Conservation (phyloP, 2,329 filamentous ascomycete species). For the Sporothrix luriei region DNA sequence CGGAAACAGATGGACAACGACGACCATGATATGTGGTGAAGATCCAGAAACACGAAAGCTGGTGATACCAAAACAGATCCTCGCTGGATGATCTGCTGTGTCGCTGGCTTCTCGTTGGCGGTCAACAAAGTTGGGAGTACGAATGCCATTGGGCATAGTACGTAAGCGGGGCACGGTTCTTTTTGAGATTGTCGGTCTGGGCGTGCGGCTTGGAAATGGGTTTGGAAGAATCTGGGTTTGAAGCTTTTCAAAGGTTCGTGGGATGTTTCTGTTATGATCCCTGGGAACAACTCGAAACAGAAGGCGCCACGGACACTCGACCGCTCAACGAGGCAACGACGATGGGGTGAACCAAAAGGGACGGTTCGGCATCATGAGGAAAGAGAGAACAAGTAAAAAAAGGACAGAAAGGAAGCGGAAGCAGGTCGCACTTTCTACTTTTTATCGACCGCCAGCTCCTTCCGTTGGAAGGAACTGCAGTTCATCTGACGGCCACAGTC, state of each 20-base stretch:
- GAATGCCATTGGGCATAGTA: neutral
- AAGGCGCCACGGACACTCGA: neutral
- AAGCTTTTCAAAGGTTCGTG: constrained; percentile 2
- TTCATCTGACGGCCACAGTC: neutral
- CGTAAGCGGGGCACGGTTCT: neutral
- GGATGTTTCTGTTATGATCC: neutral
- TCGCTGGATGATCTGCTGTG: constrained; percentile 12
- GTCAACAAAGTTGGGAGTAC: neutral
- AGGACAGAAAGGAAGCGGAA: neutral
- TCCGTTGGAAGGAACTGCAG: neutral
- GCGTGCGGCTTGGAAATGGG: neutral
- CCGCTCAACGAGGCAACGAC: neutral
- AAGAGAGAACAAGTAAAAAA: neutral
- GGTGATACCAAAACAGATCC: constrained; percentile 3
- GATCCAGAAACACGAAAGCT: constrained; percentile 3
- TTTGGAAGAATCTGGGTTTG: constrained; percentile 1
- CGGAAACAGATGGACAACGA: neutral
- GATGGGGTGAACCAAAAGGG: neutral
- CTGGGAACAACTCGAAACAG: neutral
- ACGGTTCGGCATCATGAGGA: neutral
- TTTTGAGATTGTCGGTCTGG: neutral
- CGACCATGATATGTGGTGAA: neutral
- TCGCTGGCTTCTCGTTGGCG: neutral
- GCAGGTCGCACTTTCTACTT: constrained; percentile 14
- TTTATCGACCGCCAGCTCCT: neutral